A percentile compares a stretch with the other conserved stretches of the same genome.
Evolutionary conservation across 441 rosid species (phyloP).

Genomic region (Erysimum cheiri): DNA sequence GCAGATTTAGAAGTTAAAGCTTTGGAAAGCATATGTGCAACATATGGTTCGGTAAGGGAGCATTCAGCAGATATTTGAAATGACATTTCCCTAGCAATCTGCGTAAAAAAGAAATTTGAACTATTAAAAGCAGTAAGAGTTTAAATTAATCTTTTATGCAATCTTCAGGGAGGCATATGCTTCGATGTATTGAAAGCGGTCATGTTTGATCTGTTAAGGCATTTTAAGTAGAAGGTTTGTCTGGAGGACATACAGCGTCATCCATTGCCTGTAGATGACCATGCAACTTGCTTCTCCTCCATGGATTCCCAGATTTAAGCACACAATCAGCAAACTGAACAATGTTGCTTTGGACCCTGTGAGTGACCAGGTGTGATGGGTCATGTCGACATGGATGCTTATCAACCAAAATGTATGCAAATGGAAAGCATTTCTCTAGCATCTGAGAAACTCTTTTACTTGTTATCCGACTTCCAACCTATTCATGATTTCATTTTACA

Average conservation of each 20-base stretch:
- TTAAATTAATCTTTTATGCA: neutral
- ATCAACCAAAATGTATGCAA: conserved; percentile 80
- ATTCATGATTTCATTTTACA: conserved; percentile 47
- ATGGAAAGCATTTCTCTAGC: conserved; percentile 79
- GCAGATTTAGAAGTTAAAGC: conserved; percentile 70
- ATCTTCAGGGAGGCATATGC: conserved; percentile 23
- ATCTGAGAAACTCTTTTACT: conserved; percentile 84
- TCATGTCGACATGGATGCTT: conserved; percentile 90
- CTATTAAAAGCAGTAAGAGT: conserved; percentile 10
- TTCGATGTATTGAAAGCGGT: neutral
- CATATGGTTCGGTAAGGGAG: conserved; percentile 84
- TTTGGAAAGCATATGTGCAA: conserved; percentile 70
- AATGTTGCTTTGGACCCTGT: conserved; percentile 83
- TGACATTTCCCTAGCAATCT: conserved; percentile 79
- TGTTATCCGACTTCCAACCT: conserved; percentile 94
- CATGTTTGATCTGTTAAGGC: conserved; percentile 5
- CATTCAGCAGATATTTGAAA: conserved; percentile 66
- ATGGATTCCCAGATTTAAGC: conserved; percentile 55
- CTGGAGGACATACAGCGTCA: conserved; percentile 59
- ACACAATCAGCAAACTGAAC: conserved; percentile 66
- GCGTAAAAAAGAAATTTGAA: conserved; percentile 30
- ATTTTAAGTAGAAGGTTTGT: conserved; percentile 36
- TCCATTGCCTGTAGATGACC: conserved; percentile 62
- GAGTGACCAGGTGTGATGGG: conserved; percentile 93
- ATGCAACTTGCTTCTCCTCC: conserved; percentile 54